phyloP scores from a whole-genome alignment of 768 basidiomycete genomes.

The Suillus subluteus region DNA sequence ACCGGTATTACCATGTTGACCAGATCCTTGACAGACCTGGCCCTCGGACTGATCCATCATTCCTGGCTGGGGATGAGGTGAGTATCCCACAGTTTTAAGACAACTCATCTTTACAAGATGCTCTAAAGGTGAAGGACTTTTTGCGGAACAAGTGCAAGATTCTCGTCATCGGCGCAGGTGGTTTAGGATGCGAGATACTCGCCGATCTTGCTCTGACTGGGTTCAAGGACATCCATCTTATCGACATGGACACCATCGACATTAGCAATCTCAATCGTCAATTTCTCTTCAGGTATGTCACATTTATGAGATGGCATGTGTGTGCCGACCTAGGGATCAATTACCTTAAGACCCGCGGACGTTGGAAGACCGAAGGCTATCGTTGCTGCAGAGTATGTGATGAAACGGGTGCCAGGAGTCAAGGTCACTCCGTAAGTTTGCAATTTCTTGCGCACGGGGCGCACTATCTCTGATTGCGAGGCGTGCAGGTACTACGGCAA shows the following conservation, averaged over 20 bases:
- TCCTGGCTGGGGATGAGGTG: constrained; percentile 82
- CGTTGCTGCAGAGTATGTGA: constrained; percentile 94
- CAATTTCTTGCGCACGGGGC: constrained; percentile 1
- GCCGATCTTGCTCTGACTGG: constrained; percentile 95
- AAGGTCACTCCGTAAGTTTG: constrained; percentile 88
- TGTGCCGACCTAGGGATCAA: neutral
- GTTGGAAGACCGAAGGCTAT: constrained; percentile 94
- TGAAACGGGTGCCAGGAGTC: constrained; percentile 95
- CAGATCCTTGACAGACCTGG: constrained; percentile 84
- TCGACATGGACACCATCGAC: constrained; percentile 99
- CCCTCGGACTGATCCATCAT: constrained; percentile 87
- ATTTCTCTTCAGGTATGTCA: constrained; percentile 88
- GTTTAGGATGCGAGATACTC: constrained; percentile 96
- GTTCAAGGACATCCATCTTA: constrained; percentile 98
- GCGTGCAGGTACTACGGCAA: constrained; percentile 85
- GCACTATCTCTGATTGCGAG: constrained; percentile 15
- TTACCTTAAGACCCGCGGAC: constrained; percentile 70
- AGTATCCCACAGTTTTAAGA: constrained; percentile 22
- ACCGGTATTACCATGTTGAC: constrained; percentile 82
- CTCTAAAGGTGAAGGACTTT: constrained; percentile 80
- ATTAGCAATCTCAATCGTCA: constrained; percentile 98
- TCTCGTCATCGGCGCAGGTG: constrained; percentile 97
- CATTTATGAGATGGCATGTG: neutral
- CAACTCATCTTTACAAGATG: constrained; percentile 6
- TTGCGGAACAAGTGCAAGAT: constrained; percentile 86